Percentiles rank a stretch among this genome's conserved stretches.
Conservation (phyloP, 495 filamentous ascomycete species). For the Podospora tetraspora region DNA sequence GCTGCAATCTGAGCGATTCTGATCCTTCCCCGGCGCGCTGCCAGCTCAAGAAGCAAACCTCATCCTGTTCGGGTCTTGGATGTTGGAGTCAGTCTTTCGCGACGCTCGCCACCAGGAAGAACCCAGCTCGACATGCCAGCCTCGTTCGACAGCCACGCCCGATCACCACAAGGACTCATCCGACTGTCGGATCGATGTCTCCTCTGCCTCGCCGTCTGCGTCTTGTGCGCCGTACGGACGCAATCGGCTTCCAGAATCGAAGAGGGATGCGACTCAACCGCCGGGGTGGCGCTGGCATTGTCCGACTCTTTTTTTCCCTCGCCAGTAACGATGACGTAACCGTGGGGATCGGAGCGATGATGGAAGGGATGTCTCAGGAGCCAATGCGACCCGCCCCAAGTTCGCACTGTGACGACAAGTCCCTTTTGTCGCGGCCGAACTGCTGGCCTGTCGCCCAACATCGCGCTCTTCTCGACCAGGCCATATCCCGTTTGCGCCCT, state of each 20-base stretch:
- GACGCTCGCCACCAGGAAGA: background rate
- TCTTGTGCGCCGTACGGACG: constrained; percentile 1
- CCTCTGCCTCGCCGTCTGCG: background rate
- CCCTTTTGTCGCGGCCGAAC: constrained; percentile 8
- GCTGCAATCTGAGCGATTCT: constrained; percentile 11
- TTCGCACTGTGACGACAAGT: constrained; percentile 28
- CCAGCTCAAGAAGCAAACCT: background rate
- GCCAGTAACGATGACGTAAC: constrained; percentile 32
- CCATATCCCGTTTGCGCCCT: background rate
- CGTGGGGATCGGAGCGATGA: constrained; percentile 13
- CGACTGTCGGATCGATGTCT: background rate
- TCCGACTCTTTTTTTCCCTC: constrained; percentile 9
- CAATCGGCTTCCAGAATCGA: background rate
- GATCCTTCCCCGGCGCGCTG: constrained; percentile 6
- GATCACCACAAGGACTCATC: background rate
- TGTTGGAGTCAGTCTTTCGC: background rate
- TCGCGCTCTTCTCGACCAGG: background rate
- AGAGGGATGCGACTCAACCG: constrained; percentile 1
- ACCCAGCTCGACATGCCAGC: background rate
- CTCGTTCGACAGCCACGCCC: background rate
- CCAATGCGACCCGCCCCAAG: constrained; percentile 15
- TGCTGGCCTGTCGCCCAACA: background rate
- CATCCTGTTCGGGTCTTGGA: background rate
- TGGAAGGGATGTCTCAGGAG: constrained; percentile 27
- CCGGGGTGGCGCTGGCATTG: constrained; percentile 20